Base-by-base conservation (phyloP, 2,329 filamentous ascomycete species). In the Neopestalotiopsis sp. region DNA sequence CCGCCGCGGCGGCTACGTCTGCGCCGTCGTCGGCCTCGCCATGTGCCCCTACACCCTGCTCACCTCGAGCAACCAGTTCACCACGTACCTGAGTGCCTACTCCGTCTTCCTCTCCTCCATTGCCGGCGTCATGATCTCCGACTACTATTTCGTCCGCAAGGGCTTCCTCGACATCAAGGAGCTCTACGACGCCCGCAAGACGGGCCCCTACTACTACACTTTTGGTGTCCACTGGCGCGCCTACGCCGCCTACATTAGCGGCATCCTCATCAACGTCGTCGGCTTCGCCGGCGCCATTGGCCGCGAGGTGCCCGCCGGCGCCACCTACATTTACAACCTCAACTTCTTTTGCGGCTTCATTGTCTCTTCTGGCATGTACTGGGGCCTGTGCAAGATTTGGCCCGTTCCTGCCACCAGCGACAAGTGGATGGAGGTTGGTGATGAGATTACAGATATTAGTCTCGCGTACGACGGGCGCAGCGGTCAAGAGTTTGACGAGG, bases 21-120 rank as follows among this genome's bases (percentile, higher is more conserved):
- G 94, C 76, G 94, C 94, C 0, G 79, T 86, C 1, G 84, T 97
- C 67, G 94, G 94, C 67, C 85, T 97, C 13, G 92, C 90, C 71
- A 97, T 97, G 89, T 96, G 93, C 78, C 95, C 95, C 0, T 95
- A 91, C 89, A 92, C 93, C 70, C 87, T 97, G 0, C 88, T 97
- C 9, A 90, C 87, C 1, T 84, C 85, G 59, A 89, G 89, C 59
- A 97, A 95, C 84, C 90, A 91, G 80, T 97, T 97, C 83, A 96
- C 93, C 0, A 97, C 93, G 3, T 97, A 97, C 77, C 89, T 98
- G 0, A 96, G 93, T 0, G 92, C 95, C 1, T 97, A 97, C 83
- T 94, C 92, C 3, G 94, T 98, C 68, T 98, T 98, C 82, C 87
- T 98, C n/a, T 95, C 92, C 69, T 94, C 92, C 58, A 97, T 98